These are phyloP conservation scores for Nannochloropsis gaditana DNA, from an alignment of 108 stramenopile genomes.

Conservation along the genomic window DNA sequence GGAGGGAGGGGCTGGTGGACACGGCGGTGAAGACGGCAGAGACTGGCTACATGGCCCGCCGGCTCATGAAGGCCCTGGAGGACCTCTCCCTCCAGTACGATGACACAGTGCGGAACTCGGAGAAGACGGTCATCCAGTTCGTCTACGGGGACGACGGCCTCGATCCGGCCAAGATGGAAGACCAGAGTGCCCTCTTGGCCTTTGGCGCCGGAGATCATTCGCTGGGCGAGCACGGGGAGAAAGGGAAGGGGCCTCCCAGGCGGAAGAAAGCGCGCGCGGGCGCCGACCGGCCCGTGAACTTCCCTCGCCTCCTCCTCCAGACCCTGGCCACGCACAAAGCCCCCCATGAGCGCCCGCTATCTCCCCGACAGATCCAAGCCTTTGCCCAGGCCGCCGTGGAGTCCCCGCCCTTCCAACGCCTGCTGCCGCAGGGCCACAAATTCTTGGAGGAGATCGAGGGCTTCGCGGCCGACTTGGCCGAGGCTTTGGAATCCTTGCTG, in stretches of 20 bases:
- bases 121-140: slow-evolving; percentile 92
- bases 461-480: slow-evolving; percentile 39
- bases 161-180: slow-evolving; percentile 91
- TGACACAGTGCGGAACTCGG: slow-evolving; percentile 86
- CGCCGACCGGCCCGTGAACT: slow-evolving; percentile 37
- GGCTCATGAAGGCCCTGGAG: slow-evolving; percentile 95
- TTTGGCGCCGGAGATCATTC: neutral
- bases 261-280: neutral
- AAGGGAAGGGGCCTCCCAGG: neutral
- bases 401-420: slow-evolving; percentile 26
- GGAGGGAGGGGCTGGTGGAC: slow-evolving; percentile 91
- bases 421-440: slow-evolving; percentile 49
- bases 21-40: slow-evolving; percentile 99
- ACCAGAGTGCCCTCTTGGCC: neutral
- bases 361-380: slow-evolving; percentile 32
- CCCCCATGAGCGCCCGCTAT: slow-evolving; percentile 33
- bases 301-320: slow-evolving; percentile 33
- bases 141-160: slow-evolving; percentile 94
- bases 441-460: slow-evolving; percentile 45
- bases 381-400: slow-evolving; percentile 9
- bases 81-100: slow-evolving; percentile 93
- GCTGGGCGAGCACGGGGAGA: neutral
- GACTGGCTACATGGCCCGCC: slow-evolving; percentile 98
- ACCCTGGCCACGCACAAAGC: slow-evolving; percentile 26
- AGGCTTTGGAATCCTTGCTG: slow-evolving; percentile 23